phyloP scores from a whole-genome alignment of 2,329 filamentous ascomycete genomes.

The Ophiognomonia clavigignenti-juglandacearum region DNA sequence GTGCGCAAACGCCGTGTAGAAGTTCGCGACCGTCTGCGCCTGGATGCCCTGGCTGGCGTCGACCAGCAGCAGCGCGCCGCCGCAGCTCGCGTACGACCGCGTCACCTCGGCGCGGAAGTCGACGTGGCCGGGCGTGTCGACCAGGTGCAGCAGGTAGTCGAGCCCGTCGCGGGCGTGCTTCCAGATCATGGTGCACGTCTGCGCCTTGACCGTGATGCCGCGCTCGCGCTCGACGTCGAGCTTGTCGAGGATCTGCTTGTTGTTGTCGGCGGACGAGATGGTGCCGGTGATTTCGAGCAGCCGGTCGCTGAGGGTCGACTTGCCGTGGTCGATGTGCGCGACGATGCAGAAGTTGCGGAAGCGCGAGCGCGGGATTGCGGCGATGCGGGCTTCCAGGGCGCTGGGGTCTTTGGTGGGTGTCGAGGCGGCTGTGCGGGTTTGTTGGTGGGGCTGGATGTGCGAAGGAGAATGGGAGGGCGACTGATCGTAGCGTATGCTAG shows the following conservation, averaged over 20 bases:
- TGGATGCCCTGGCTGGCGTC: conserved; percentile 96
- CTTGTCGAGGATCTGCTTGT: conserved; percentile 96
- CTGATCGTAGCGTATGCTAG: too few species aligned
- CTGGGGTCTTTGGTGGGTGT: conserved; percentile 20
- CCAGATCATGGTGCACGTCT: conserved; percentile 98
- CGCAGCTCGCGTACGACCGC: conserved; percentile 91
- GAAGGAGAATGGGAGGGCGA: too few species aligned
- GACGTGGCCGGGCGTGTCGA: conserved; percentile 96
- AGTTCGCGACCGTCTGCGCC: conserved; percentile 97
- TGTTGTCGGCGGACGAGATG: conserved; percentile 71
- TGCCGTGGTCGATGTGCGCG: conserved; percentile 97
- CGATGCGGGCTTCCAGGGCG: conserved; percentile 56
- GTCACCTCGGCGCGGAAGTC: conserved; percentile 97
- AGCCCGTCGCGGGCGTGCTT: conserved; percentile 73
- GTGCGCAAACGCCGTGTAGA: conserved; percentile 94
- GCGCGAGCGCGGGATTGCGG: conserved; percentile 70
- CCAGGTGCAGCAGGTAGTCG: conserved; percentile 90
- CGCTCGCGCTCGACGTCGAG: conserved; percentile 94
- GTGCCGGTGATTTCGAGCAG: conserved; percentile 92
- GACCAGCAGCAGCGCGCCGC: conserved; percentile 85
- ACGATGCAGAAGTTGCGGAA: conserved; percentile 98
- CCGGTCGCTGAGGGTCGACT: conserved; percentile 90
- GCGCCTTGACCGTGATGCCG: conserved; percentile 97
- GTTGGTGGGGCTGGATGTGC: not conserved
- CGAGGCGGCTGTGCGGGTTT: conserved; percentile 11